Conservation (phyloP, 2,329 filamentous ascomycete genomes). For the Aspergillus fumigatus region DNA sequence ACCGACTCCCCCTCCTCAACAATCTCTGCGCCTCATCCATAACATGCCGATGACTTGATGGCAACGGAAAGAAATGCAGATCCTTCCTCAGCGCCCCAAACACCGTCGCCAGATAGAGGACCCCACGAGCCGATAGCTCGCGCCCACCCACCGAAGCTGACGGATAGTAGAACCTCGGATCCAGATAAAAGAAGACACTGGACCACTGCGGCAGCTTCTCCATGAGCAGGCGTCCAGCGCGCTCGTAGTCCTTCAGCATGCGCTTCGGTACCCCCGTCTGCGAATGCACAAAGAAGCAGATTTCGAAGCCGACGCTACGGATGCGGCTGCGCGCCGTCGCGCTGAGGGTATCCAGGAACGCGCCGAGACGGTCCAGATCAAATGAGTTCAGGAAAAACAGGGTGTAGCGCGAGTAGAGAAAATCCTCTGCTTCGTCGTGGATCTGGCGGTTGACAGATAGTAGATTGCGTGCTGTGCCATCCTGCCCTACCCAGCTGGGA, state of each 20-base stretch:
- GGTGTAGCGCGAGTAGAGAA: slow-evolving; percentile 31
- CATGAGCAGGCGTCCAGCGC: slow-evolving; percentile 20
- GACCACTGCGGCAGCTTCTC: slow-evolving; percentile 24
- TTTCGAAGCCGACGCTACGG: slow-evolving; percentile 33
- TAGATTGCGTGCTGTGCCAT: slow-evolving; percentile 27
- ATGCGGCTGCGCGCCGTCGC: slow-evolving; percentile 26
- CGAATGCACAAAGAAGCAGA: slow-evolving; percentile 35
- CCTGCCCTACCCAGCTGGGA: slow-evolving; percentile 30
- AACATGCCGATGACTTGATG: slow-evolving; percentile 21
- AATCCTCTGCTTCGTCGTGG: slow-evolving; percentile 32
- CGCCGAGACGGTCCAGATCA: slow-evolving; percentile 24
- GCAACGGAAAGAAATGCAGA: slow-evolving; percentile 29
- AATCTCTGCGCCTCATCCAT: slow-evolving; percentile 21
- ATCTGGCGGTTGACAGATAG: slow-evolving; percentile 31
- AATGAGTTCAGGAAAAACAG: slow-evolving; percentile 35
- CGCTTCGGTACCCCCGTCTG: slow-evolving; percentile 32
- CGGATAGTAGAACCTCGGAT: slow-evolving; percentile 32
- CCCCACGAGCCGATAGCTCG: slow-evolving; percentile 26
- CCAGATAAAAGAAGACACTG: slow-evolving; percentile 29
- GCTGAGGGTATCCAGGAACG: slow-evolving; percentile 32
- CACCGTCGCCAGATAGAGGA: slow-evolving; percentile 26
- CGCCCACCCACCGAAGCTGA: slow-evolving; percentile 22
- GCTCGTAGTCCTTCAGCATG: slow-evolving; percentile 27
- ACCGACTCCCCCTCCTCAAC: slow-evolving; percentile 3
- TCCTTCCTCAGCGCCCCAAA: slow-evolving; percentile 25